These are phyloP conservation scores for Corylus heterophylla DNA, from an alignment of 306 rosid species.

Conservation along the genomic window DNA sequence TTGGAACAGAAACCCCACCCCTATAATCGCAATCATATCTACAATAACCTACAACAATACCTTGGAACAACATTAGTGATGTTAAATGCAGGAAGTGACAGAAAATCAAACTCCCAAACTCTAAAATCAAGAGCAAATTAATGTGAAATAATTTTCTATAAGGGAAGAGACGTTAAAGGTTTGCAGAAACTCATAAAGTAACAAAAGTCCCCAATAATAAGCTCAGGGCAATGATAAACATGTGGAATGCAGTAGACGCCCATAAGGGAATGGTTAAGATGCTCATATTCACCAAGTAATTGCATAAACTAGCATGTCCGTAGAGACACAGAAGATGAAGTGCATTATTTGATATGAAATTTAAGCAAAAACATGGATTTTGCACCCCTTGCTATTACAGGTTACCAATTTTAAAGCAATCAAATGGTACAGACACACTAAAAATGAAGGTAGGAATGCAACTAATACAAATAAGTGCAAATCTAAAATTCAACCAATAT, in stretches of 20 bases:
- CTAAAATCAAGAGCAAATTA: background rate
- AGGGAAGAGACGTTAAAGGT: background rate
- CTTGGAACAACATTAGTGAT: background rate
- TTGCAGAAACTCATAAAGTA: background rate
- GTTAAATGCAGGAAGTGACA: background rate
- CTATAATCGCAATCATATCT: background rate
- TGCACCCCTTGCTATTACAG: background rate
- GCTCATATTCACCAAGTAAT: background rate
- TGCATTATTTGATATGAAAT: background rate
- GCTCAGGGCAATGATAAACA: background rate
- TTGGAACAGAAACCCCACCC: background rate
- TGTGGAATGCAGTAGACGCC: background rate
- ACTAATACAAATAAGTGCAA: background rate
- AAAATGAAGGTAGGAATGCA: background rate
- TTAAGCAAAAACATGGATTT: background rate
- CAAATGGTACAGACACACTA: background rate
- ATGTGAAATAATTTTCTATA: background rate
- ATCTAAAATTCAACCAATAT: no score
- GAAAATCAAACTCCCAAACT: background rate
- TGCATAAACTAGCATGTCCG: background rate
- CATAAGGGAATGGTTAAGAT: background rate
- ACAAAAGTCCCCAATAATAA: background rate
- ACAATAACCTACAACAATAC: background rate
- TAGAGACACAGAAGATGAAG: background rate
- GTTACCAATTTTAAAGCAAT: background rate